phyloP scores from a whole-genome alignment of 2,329 filamentous ascomycete genomes.

The Monosporascus ibericus region DNA sequence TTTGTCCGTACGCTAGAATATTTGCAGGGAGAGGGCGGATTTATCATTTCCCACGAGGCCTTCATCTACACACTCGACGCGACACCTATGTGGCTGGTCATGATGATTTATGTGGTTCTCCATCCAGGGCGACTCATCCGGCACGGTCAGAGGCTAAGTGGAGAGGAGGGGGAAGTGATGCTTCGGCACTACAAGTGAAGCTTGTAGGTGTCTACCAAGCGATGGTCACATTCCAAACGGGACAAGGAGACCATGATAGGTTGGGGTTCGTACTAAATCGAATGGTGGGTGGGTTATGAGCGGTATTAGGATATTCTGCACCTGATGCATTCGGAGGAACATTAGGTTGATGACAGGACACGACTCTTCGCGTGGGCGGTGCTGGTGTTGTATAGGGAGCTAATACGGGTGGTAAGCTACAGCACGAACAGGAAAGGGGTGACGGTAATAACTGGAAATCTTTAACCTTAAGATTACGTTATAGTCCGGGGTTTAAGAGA shows the following conservation, averaged over 20 bases:
- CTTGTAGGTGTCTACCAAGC: no score
- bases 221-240: no score
- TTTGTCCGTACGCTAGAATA: not conserved
- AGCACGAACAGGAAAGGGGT: conserved; percentile 6
- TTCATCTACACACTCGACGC: conserved; percentile 2
- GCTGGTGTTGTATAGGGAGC: not conserved
- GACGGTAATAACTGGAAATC: no score
- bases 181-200: not conserved
- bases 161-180: not conserved
- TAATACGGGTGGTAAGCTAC: not conserved
- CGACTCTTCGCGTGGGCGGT: not conserved
- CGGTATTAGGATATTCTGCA: no score
- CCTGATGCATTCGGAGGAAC: no score
- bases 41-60: not conserved
- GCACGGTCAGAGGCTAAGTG: not conserved
- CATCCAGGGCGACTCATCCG: not conserved
- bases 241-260: no score
- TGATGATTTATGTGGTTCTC: not conserved
- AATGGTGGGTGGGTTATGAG: no score
- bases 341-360: no score
- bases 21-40: not conserved
- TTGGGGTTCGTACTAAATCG: no score
- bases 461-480: conserved; percentile 12
- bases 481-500: conserved; percentile 19
- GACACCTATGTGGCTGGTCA: conserved; percentile 2